These are phyloP conservation scores for Nakaseomyces nivariensis DNA, from an alignment of 1,139 yeast genomes.

Conservation along the genomic window DNA sequence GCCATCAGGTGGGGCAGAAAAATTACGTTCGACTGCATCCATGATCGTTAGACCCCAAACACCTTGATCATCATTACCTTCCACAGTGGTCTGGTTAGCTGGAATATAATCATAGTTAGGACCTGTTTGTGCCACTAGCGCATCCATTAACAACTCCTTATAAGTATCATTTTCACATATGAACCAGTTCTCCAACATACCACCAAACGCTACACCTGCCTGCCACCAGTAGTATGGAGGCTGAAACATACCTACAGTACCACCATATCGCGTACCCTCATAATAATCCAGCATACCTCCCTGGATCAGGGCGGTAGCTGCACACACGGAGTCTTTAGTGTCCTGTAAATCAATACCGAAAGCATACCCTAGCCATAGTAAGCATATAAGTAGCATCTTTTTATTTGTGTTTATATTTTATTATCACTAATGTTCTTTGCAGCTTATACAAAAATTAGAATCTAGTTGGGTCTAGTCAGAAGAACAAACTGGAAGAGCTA, in stretches of 20 bases:
- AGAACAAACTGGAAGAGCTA: too few relatives aligned
- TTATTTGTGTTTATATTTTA: background rate
- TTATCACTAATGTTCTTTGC: too few relatives aligned
- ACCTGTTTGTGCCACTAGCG: slow-evolving; percentile 49
- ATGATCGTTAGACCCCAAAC: slow-evolving; percentile 57
- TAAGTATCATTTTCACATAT: slow-evolving; percentile 42
- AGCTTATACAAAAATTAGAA: too few relatives aligned
- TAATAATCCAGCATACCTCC: slow-evolving; percentile 52
- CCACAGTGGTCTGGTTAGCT: slow-evolving; percentile 48
- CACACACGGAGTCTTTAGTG: slow-evolving; percentile 35
- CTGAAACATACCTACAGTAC: slow-evolving; percentile 49
- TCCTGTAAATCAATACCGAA: slow-evolving; percentile 25
- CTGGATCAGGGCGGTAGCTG: slow-evolving; percentile 40
- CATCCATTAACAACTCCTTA: slow-evolving; percentile 34
- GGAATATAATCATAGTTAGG: slow-evolving; percentile 45
- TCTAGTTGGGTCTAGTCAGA: too few relatives aligned
- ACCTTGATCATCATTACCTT: slow-evolving; percentile 67
- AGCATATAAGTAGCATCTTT: background rate
- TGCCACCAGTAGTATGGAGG: slow-evolving; percentile 66
- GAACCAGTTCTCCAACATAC: slow-evolving; percentile 43
- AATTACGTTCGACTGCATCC: slow-evolving; percentile 54
- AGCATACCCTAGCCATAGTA: background rate
- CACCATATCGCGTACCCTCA: slow-evolving; percentile 43
- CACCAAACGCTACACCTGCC: slow-evolving; percentile 61
- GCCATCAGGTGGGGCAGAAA: slow-evolving; percentile 34